These are phyloP conservation scores for Taiozyma onychis DNA, from an alignment of 1,139 yeast genomes.

Conservation along the genomic window DNA sequence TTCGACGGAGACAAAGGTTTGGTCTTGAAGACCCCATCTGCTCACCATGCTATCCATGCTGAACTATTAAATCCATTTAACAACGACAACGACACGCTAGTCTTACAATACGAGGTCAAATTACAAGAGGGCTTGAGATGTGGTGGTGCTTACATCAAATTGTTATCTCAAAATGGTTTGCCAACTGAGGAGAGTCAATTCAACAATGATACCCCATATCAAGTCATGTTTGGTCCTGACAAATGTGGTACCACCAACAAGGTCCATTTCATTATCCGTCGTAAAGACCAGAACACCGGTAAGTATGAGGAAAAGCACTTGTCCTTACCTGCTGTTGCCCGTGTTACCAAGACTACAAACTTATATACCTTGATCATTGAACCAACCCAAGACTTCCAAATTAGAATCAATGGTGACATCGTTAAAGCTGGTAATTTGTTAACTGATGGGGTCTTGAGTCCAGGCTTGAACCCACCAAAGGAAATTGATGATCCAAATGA, in stretches of 20 bases:
- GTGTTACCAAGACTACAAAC: conserved; percentile 47
- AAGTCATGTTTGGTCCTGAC: conserved; percentile 94
- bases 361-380: conserved; percentile 73
- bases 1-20: conserved; percentile 63
- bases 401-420: conserved; percentile 75
- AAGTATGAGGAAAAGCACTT: conserved; percentile 65
- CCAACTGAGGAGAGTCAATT: conserved; percentile 41
- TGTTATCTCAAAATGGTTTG: conserved; percentile 48
- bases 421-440: conserved; percentile 65
- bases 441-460: conserved; percentile 47
- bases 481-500: conserved; percentile 60
- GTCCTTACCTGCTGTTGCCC: conserved; percentile 60
- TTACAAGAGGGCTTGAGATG: conserved; percentile 71
- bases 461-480: conserved; percentile 59
- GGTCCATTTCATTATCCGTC: conserved; percentile 68
- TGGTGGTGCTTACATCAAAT: conserved; percentile 85
- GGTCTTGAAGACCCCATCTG: conserved; percentile 68
- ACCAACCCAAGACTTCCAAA: conserved; percentile 63
- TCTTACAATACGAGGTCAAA: conserved; percentile 85
- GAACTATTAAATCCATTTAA: conserved; percentile 49
- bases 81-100: conserved; percentile 58
- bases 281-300: conserved; percentile 51
- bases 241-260: conserved; percentile 76
- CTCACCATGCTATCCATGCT: conserved; percentile 73
- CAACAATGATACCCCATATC: conserved; percentile 63